These are phyloP conservation scores for Fusarium anguioides DNA, from an alignment of 2,329 filamentous ascomycete species.

Conservation along the genomic window DNA sequence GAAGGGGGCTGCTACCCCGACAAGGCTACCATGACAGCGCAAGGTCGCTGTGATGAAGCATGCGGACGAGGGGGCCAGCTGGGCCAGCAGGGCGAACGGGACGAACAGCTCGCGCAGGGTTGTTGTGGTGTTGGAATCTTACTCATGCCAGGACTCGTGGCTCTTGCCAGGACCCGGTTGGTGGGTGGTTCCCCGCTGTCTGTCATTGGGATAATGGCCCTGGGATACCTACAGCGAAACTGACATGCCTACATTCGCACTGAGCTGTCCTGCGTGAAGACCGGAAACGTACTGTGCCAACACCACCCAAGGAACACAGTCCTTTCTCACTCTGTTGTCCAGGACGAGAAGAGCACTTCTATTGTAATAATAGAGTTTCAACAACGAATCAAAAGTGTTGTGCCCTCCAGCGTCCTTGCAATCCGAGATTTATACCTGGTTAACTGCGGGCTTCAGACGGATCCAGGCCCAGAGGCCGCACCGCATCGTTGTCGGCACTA, in stretches of 20 bases:
- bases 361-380: slow-evolving; percentile 18
- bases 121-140: slow-evolving; percentile 39
- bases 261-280: slow-evolving; percentile 2
- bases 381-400: slow-evolving; percentile 27
- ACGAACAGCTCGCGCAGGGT: slow-evolving; percentile 42
- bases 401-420: slow-evolving; percentile 35
- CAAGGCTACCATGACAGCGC: slow-evolving; percentile 45
- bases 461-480: slow-evolving; percentile 40
- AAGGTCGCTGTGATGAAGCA: slow-evolving; percentile 35
- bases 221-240: slow-evolving; percentile 29
- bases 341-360: slow-evolving; percentile 14
- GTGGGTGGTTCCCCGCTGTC: slow-evolving; percentile 44
- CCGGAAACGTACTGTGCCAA: slow-evolving; percentile 29
- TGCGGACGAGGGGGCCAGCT: slow-evolving; percentile 40
- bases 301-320: slow-evolving; percentile 23
- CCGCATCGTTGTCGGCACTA: slow-evolving; percentile 45
- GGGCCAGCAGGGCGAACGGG: slow-evolving; percentile 41
- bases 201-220: slow-evolving; percentile 37
- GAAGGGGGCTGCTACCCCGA: slow-evolving; percentile 43
- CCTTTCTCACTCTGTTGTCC: slow-evolving; percentile 20
- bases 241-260: slow-evolving; percentile 33
- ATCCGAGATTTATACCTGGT: slow-evolving; percentile 38
- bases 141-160: slow-evolving; percentile 40
- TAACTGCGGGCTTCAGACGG: slow-evolving; percentile 33
- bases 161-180: slow-evolving; percentile 44